Base-by-base conservation (phyloP, 768 basidiomycete genomes). In the Hirschioporus abietinus region DNA sequence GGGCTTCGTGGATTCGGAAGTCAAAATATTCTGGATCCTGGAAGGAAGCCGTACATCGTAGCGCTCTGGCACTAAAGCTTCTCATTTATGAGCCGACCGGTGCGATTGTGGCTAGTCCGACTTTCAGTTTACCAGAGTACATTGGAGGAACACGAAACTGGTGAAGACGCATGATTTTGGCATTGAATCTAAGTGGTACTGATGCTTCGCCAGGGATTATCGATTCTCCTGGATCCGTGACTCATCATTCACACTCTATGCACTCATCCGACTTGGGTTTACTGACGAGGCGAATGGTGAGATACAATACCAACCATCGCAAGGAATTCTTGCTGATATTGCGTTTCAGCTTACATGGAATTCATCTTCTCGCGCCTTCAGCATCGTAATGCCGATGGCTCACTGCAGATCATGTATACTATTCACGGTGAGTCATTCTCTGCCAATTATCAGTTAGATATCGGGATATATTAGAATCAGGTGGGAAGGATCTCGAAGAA, bases 331-430 rank as follows among this genome's bases (percentile, higher is more conserved):
- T 8, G 58, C 20, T 6, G 15, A 20, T 24, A 69, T 71, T 30
- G 30, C 8, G 30, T 2, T 8, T 3, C 2, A 90, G 93, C 89
- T 1, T 97, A 91, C 74, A 89, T 95, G 85, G 92, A 94, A 67
- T 96, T 96, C 76, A 95, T 96, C 61, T 89, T 93, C 68, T 87
- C 90, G 65, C 86, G 94, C 63, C 75, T 97, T 72, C 83, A 89
- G 71, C 78, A 94, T 73, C 90, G 89, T 80, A 95, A 96, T 73
- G 84, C 88, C 0, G 95, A 98, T 73, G 96, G 95, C 1, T 93
- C 92, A 58, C 76, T 99, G 25, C 95, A 98, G 75, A 99, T 96
- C 72, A 95, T 98, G 95, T 89, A 96, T 74, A 96, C 93, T 34
- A 98, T 97, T 65, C 94, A 96, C 66, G 95, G 95, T 84, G 72